Conservation (phyloP, 108 stramenopile species). For the Conticribra weissflogii region DNA sequence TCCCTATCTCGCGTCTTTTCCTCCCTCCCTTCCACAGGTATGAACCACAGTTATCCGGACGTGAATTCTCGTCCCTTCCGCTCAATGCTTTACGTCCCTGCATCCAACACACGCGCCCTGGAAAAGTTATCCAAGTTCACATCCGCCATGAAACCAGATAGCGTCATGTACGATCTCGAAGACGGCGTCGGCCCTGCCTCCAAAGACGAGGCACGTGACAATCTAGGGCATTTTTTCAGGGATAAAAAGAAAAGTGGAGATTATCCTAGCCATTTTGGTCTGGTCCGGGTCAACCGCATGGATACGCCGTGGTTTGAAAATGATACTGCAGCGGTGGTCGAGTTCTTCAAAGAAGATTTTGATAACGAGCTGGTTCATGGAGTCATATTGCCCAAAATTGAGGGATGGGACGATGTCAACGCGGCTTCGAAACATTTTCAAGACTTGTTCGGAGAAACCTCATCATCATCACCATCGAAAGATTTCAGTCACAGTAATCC, state of each 20-base stretch:
- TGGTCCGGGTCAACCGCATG: constrained; percentile 12
- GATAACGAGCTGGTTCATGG: neutral
- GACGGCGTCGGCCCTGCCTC: constrained; percentile 12
- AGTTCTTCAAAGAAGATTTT: neutral
- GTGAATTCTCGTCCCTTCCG: constrained; percentile 21
- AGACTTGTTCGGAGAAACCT: too few relatives aligned
- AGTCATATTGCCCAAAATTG: constrained; percentile 15
- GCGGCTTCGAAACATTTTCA: neutral
- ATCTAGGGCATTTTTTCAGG: constrained; percentile 8
- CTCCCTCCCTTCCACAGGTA: too few relatives aligned
- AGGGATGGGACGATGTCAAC: constrained; percentile 15
- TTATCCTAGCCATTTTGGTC: neutral
- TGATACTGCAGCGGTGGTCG: neutral
- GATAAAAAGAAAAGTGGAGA: neutral
- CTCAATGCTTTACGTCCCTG: constrained; percentile 25
- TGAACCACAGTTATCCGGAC: too few relatives aligned
- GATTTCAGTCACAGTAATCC: too few relatives aligned
- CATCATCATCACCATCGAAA: neutral
- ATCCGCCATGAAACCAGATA: constrained; percentile 13
- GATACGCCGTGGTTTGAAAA: constrained; percentile 23
- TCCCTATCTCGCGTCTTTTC: too few relatives aligned
- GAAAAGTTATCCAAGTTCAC: constrained; percentile 13
- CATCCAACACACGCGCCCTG: constrained; percentile 25
- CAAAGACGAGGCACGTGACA: constrained; percentile 11
- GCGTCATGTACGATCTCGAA: constrained; percentile 27